Conservation (phyloP, 805 yeast genomes). For the Wickerhamomyces sydowiorum region DNA sequence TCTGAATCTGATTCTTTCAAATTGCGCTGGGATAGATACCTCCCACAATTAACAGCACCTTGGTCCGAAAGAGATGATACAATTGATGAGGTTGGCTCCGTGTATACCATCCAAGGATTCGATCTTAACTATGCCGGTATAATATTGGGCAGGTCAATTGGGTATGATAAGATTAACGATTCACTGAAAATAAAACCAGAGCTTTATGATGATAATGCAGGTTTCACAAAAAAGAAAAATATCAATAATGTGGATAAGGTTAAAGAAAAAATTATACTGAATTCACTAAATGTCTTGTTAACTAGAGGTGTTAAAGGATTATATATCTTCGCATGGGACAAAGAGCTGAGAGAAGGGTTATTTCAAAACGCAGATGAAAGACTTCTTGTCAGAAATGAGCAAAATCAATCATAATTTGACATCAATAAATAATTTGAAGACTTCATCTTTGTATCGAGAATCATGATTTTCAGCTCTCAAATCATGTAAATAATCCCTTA, state of each 20-base stretch:
- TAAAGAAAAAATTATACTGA: slow-evolving; percentile 35
- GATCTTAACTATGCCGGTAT: slow-evolving; percentile 43
- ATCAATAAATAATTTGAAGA: background rate
- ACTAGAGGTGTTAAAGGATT: slow-evolving; percentile 41
- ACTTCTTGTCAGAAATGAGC: slow-evolving; percentile 5
- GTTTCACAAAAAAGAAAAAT: slow-evolving; percentile 36
- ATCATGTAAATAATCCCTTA: slow-evolving; percentile 7
- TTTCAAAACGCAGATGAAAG: slow-evolving; percentile 8
- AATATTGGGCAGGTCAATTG: slow-evolving; percentile 37
- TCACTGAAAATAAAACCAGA: slow-evolving; percentile 29
- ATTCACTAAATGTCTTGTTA: slow-evolving; percentile 38
- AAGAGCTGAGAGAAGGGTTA: slow-evolving; percentile 30
- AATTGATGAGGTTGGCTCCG: slow-evolving; percentile 42
- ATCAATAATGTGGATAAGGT: slow-evolving; percentile 30
- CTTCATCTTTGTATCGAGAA: background rate
- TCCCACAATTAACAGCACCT: slow-evolving; percentile 33
- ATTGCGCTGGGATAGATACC: slow-evolving; percentile 41
- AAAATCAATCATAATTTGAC: background rate
- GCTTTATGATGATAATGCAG: slow-evolving; percentile 40
- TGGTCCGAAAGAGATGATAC: slow-evolving; percentile 43
- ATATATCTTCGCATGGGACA: slow-evolving; percentile 37
- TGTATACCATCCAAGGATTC: slow-evolving; percentile 43
- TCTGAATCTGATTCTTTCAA: slow-evolving; percentile 35
- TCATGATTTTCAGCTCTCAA: slow-evolving; percentile 5
- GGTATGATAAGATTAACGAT: slow-evolving; percentile 31